Conservation (phyloP, 1,284 basidiomycete species). For the Ustilago tritici region DNA sequence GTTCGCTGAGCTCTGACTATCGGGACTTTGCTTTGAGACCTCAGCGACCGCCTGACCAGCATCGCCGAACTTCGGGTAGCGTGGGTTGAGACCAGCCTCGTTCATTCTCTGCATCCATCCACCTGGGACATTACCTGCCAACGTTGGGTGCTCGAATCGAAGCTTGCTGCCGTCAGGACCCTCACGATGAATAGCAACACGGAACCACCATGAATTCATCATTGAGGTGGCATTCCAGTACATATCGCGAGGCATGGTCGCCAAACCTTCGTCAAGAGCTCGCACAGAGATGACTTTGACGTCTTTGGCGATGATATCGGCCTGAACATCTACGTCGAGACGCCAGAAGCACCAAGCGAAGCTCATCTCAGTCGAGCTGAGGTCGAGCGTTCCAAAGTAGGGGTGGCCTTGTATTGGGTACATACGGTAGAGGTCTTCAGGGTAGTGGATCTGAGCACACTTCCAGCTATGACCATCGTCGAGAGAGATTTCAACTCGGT, state of each 20-base stretch:
- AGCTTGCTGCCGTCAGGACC: constrained; percentile 64
- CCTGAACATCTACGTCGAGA: constrained; percentile 71
- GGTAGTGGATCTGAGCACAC: constrained; percentile 73
- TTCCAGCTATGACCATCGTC: constrained; percentile 76
- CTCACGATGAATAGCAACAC: constrained; percentile 73
- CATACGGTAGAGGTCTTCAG: constrained; percentile 75
- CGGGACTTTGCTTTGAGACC: background rate
- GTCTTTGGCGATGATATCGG: constrained; percentile 69
- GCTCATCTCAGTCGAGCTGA: constrained; percentile 74
- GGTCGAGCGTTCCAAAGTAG: constrained; percentile 71
- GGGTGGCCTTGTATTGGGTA: constrained; percentile 65
- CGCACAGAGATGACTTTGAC: constrained; percentile 74
- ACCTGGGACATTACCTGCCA: constrained; percentile 73
- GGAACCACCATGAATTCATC: constrained; percentile 77
- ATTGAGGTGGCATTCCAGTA: constrained; percentile 73
- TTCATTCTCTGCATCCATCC: constrained; percentile 79
- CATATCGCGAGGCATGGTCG: constrained; percentile 74
- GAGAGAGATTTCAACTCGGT: constrained; percentile 76
- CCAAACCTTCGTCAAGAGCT: constrained; percentile 75
- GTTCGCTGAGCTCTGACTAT: background rate
- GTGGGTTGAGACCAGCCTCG: constrained; percentile 72
- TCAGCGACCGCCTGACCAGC: background rate
- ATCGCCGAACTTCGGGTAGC: constrained; percentile 70
- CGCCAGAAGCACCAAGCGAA: constrained; percentile 80
- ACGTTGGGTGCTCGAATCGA: constrained; percentile 77